phyloP scores from a whole-genome alignment of 2,329 filamentous ascomycete genomes.

The Didymella sp. region DNA sequence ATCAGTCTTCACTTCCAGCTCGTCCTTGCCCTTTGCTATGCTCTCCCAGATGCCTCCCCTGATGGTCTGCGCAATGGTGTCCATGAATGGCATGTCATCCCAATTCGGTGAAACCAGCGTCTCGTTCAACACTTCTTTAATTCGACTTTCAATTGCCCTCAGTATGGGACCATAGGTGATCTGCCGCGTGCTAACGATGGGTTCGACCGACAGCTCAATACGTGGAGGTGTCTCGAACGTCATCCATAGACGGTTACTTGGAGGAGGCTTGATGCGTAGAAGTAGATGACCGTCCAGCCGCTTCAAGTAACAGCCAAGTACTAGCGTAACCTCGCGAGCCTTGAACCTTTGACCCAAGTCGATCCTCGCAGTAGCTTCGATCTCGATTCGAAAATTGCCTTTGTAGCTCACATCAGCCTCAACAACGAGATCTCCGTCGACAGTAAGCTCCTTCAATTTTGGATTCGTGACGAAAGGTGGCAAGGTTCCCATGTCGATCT shows the following conservation, averaged over 20 bases:
- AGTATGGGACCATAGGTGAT: slow-evolving; percentile 94
- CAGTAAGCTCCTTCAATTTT: slow-evolving; percentile 83
- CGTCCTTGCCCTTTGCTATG: slow-evolving; percentile 20
- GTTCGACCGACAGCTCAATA: slow-evolving; percentile 92
- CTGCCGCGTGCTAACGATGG: slow-evolving; percentile 91
- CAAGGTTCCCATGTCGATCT: slow-evolving; percentile 84
- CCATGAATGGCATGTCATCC: slow-evolving; percentile 93
- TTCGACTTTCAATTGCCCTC: slow-evolving; percentile 90
- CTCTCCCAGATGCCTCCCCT: slow-evolving; percentile 82
- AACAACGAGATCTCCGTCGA: slow-evolving; percentile 87
- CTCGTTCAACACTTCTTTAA: slow-evolving; percentile 92
- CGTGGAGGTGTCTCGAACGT: slow-evolving; percentile 93
- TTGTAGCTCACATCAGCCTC: slow-evolving; percentile 89
- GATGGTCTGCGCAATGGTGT: slow-evolving; percentile 77
- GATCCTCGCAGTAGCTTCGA: slow-evolving; percentile 90
- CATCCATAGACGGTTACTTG: slow-evolving; percentile 96
- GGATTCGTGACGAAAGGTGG: slow-evolving; percentile 90
- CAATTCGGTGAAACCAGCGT: slow-evolving; percentile 92
- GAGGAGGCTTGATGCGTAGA: slow-evolving; percentile 89
- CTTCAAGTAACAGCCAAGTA: slow-evolving; percentile 84
- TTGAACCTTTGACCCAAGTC: slow-evolving; percentile 91
- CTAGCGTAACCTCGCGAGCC: slow-evolving; percentile 83
- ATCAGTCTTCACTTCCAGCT: slow-evolving; percentile 23
- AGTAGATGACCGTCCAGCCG: slow-evolving; percentile 84
- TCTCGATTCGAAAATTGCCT: slow-evolving; percentile 86